Evolutionary conservation across 495 filamentous ascomycete genomes (phyloP).

Genomic region (Aspergillus saccharolyticus): DNA sequence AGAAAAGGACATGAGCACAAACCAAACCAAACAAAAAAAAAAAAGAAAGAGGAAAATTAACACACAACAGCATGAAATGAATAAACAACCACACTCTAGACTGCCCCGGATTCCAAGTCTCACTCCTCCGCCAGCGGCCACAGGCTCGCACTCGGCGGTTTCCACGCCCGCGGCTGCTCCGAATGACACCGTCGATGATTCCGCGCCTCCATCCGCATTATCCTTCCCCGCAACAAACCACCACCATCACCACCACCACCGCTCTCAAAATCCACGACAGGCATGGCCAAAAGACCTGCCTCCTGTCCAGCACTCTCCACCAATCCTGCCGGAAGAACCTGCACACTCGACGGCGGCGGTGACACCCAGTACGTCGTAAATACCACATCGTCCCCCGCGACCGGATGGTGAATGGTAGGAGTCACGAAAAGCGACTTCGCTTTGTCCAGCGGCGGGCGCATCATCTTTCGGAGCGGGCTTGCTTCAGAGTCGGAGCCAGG

Average conservation of each 20-base stretch:
- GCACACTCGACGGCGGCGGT: slow-evolving; percentile 6
- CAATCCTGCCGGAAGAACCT: not conserved
- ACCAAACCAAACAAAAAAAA: too few relatives aligned
- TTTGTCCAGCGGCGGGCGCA: slow-evolving; percentile 35
- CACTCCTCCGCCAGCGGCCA: slow-evolving; percentile 37
- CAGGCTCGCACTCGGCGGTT: slow-evolving; percentile 33
- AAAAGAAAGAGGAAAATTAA: too few relatives aligned
- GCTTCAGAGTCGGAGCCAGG: too few relatives aligned
- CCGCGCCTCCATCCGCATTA: slow-evolving; percentile 19
- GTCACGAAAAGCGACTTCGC: slow-evolving; percentile 32
- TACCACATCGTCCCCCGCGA: slow-evolving; percentile 16
- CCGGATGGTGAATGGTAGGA: slow-evolving; percentile 17
- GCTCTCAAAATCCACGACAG: not conserved
- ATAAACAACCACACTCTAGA: too few relatives aligned
- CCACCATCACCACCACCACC: not conserved
- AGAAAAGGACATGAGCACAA: too few relatives aligned
- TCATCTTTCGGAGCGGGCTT: slow-evolving; percentile 25
- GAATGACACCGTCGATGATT: slow-evolving; percentile 41
- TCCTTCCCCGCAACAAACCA: not conserved
- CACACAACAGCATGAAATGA: too few relatives aligned
- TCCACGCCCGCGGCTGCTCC: slow-evolving; percentile 41
- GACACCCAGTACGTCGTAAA: slow-evolving; percentile 23
- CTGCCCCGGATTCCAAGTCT: too few relatives aligned
- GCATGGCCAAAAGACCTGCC: not conserved
- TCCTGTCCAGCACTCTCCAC: not conserved